These are phyloP conservation scores for Apiospora aurea DNA, from an alignment of 2,329 filamentous ascomycete genomes.

Conservation along the genomic window DNA sequence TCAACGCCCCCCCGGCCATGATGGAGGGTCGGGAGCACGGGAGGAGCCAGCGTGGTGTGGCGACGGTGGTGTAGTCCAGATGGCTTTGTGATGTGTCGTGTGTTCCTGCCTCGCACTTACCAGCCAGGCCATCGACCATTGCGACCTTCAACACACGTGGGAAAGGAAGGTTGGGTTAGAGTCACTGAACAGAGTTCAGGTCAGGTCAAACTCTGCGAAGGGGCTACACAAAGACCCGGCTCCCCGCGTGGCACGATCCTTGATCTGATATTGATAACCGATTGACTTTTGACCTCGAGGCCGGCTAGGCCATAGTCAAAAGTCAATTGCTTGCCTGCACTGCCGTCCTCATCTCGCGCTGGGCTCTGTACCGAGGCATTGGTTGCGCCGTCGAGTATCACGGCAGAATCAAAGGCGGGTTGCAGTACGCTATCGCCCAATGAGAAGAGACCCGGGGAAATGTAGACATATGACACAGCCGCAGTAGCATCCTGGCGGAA, in stretches of 20 bases:
- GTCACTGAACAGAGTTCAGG: constrained; percentile 8
- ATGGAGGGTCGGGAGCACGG: constrained; percentile 13
- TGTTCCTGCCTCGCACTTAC: background rate
- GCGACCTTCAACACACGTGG: background rate
- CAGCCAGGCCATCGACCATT: background rate
- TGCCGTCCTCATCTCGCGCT: constrained; percentile 5
- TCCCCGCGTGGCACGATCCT: constrained; percentile 1
- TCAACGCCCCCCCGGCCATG: background rate
- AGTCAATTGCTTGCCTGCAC: background rate
- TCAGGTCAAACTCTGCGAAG: background rate
- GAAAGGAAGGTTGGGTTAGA: constrained; percentile 10
- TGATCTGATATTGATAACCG: constrained; percentile 16
- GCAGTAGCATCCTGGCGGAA: constrained; percentile 8
- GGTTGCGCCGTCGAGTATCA: constrained; percentile 9
- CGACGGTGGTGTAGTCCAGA: background rate
- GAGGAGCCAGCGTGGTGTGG: constrained; percentile 7
- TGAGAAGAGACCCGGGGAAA: background rate
- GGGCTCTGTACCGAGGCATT: constrained; percentile 10
- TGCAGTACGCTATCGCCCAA: background rate
- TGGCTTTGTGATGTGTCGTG: constrained; percentile 8
- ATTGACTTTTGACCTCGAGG: constrained; percentile 8
- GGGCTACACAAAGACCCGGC: background rate
- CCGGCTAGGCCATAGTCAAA: background rate
- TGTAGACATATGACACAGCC: constrained; percentile 10
- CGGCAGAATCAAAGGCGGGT: constrained; percentile 15